These are phyloP conservation scores for Trametes coccinea DNA, from an alignment of 768 basidiomycete genomes.

Conservation along the genomic window DNA sequence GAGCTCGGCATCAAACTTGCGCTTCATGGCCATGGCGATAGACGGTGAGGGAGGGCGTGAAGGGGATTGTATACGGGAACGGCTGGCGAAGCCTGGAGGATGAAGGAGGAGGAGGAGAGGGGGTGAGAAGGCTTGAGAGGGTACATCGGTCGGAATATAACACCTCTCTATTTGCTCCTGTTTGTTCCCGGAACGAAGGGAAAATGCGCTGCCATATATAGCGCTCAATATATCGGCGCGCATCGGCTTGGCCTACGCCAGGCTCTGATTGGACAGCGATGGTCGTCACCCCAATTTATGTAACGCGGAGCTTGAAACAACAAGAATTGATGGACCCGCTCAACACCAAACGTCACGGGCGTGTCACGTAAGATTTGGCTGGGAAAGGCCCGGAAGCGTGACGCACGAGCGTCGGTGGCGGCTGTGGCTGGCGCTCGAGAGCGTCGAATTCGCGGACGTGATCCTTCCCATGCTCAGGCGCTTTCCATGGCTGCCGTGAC, in stretches of 20 bases:
- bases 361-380: conserved; percentile 7
- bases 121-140: conserved; percentile 14
- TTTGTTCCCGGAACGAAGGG: conserved; percentile 17
- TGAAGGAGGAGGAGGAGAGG: conserved; percentile 17
- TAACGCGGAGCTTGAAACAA: conserved; percentile 17
- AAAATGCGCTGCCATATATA: conserved; percentile 18
- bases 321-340: conserved; percentile 9
- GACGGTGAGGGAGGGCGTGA: neutral
- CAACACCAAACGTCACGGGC: conserved; percentile 11
- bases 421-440: conserved; percentile 11
- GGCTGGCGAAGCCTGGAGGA: neutral
- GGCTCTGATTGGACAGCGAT: conserved; percentile 17
- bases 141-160: conserved; percentile 21
- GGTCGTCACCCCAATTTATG: conserved; percentile 17
- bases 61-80: neutral
- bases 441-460: conserved; percentile 1
- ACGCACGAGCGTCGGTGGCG: conserved; percentile 13
- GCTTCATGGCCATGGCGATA: conserved; percentile 64
- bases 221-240: conserved; percentile 21
- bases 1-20: conserved; percentile 65
- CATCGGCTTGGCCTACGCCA: conserved; percentile 17
- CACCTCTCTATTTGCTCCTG: conserved; percentile 20
- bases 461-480: neutral
- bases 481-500: neutral
- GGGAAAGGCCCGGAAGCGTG: conserved; percentile 5